Conservation (phyloP, 352 stramenopile species). For the Phytophthora uliginosa region DNA sequence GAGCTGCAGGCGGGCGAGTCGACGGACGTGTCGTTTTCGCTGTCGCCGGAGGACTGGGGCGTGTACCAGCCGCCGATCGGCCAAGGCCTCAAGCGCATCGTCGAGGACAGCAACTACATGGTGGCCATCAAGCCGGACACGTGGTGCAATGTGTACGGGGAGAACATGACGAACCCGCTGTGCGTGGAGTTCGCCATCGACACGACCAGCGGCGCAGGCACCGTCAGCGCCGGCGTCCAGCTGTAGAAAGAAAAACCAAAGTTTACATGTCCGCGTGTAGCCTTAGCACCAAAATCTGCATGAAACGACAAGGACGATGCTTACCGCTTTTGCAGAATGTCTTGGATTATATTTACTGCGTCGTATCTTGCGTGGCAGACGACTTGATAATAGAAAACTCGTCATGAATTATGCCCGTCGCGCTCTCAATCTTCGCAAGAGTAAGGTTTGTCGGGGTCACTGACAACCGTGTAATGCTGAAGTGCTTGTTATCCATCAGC, state of each 20-base stretch:
- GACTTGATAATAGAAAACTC: slow-evolving; percentile 46
- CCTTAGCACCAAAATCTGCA: neutral
- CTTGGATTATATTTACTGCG: neutral
- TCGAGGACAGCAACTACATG: slow-evolving; percentile 76
- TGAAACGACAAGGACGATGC: neutral
- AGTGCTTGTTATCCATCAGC: slow-evolving; percentile 35
- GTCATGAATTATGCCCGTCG: neutral
- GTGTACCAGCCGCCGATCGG: slow-evolving; percentile 65
- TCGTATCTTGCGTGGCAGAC: neutral
- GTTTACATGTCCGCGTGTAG: neutral
- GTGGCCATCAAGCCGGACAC: slow-evolving; percentile 72
- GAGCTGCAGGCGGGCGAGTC: slow-evolving; percentile 56
- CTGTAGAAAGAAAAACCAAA: neutral
- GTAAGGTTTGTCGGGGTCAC: neutral
- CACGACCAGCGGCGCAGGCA: slow-evolving; percentile 25
- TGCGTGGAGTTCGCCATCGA: slow-evolving; percentile 54
- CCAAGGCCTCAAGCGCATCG: slow-evolving; percentile 49
- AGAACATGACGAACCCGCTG: slow-evolving; percentile 46
- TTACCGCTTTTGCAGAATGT: neutral
- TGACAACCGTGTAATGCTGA: neutral
- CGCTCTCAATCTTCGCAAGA: neutral
- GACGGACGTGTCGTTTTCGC: slow-evolving; percentile 47
- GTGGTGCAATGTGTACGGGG: slow-evolving; percentile 72
- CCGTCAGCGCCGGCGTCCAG: slow-evolving; percentile 20
- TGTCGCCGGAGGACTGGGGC: slow-evolving; percentile 68